Evolutionary conservation across 495 filamentous ascomycete species (phyloP), one percentile per base, ranked within the genome.

Genomic region (Penicillium subrubescens): DNA sequence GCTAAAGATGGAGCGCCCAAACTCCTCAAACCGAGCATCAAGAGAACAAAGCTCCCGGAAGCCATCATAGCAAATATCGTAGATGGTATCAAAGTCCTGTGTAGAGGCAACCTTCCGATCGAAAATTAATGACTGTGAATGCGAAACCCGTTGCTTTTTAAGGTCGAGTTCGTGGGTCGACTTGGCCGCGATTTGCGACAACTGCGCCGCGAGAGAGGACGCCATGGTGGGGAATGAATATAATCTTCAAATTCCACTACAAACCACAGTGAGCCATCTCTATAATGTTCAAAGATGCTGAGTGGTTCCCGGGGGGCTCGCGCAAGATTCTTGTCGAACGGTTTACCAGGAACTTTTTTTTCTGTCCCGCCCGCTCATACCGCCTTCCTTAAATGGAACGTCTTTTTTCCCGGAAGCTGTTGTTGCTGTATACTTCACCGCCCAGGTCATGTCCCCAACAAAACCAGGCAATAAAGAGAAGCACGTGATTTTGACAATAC

Each of bases 101-200:
- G 86, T 85, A 14, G 89, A 88, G 37, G 95, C 96, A 64, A 90
- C 83, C 68, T 87, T 84, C 43, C 87, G 85, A 69, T 96, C 92
- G 76, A 93, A 99, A 59, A 99, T 89, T 57, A 99, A 75, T 17
- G 95, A 98, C 69, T 95, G 91, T 53, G 91, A 92, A 80, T 98
- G 94, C 29, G 91, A 84, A 43, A 90, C 82, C 76, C 92, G 93
- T 77, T 97, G 90, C 55, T 92, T 90, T 73, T 96, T 96, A 52
- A 96, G 86, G 71, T 98, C 90, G 61, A 98, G 86, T 46, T 88
- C 85, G 77, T 89, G 87, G 57, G 89, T 90, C 59, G 91, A 92
- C 68, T 88, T 88, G 61, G 87, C 85, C 62, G 91, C 88, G 68
- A 95, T 90, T 72, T 89, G 86, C 79, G 90, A 88, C 76, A 96